Percentiles rank a stretch among this genome's conserved stretches.
These are phyloP conservation scores for Talaromyces wortmannii DNA, from an alignment of 495 filamentous ascomycete species.

Conservation along the genomic window DNA sequence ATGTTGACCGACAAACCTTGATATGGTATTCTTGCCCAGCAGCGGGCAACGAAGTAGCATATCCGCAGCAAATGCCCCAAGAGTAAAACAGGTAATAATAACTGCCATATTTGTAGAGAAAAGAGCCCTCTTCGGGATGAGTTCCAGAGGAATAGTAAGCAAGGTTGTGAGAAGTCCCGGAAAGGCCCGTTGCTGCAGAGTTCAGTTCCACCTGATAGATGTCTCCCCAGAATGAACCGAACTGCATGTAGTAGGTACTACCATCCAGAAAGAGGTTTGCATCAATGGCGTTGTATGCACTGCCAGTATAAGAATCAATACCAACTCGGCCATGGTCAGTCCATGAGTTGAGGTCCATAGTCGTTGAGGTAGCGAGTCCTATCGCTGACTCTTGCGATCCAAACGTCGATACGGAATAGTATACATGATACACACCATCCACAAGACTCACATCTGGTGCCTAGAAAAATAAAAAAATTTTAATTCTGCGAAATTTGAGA, in stretches of 20 bases:
- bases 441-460: constrained; percentile 58
- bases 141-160: constrained; percentile 46
- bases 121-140: constrained; percentile 54
- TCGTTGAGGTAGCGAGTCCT: constrained; percentile 58
- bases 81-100: constrained; percentile 72
- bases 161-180: constrained; percentile 35
- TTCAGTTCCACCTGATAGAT: constrained; percentile 58
- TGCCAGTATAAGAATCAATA: constrained; percentile 34
- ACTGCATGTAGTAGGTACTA: constrained; percentile 51
- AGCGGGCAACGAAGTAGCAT: constrained; percentile 41
- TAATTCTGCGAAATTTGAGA: not conserved
- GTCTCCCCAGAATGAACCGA: constrained; percentile 67
- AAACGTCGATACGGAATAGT: constrained; percentile 65
- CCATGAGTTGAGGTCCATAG: constrained; percentile 56
- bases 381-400: constrained; percentile 61
- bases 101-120: constrained; percentile 45
- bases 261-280: constrained; percentile 47
- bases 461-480: constrained; percentile 23
- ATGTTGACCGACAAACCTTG: constrained; percentile 54
- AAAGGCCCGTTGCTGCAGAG: constrained; percentile 29
- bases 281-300: constrained; percentile 69
- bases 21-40: constrained; percentile 64
- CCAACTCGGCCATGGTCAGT: constrained; percentile 45
- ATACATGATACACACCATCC: constrained; percentile 56
- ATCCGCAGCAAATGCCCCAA: constrained; percentile 60